Evolutionary conservation across 2,329 filamentous ascomycete genomes (phyloP).

Genomic region (Ramularia collo-cygni): DNA sequence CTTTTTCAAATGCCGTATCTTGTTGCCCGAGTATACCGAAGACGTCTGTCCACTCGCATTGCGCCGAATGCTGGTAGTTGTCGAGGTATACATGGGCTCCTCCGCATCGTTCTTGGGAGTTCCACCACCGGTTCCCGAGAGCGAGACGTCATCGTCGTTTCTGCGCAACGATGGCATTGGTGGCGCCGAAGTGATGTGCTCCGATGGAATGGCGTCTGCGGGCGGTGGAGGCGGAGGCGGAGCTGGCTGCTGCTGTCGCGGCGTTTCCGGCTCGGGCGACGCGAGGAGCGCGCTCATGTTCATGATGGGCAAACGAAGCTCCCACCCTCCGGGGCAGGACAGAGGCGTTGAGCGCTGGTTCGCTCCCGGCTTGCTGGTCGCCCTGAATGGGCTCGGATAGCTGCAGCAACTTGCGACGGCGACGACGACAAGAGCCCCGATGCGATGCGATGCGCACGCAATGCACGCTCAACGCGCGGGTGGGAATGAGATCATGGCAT

Average conservation of each 20-base stretch:
- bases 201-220: conserved; percentile 3
- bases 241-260: conserved; percentile 4
- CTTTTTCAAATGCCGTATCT: conserved; percentile 81
- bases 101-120: conserved; percentile 10
- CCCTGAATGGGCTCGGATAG: too few relatives aligned
- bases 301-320: too few relatives aligned
- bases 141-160: conserved; percentile 11
- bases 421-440: too few relatives aligned
- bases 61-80: conserved; percentile 47
- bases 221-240: conserved; percentile 12
- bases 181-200: conserved; percentile 8
- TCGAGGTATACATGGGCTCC: conserved; percentile 40
- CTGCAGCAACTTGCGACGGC: too few relatives aligned
- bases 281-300: background rate
- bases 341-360: too few relatives aligned
- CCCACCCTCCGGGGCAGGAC: too few relatives aligned
- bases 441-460: too few relatives aligned
- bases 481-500: too few relatives aligned
- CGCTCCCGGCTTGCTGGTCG: too few relatives aligned
- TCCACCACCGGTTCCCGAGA: background rate
- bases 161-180: too few relatives aligned
- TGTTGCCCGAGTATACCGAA: conserved; percentile 63
- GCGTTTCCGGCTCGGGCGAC: conserved; percentile 2
- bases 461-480: too few relatives aligned
- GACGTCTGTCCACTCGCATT: conserved; percentile 60